phyloP scores from a whole-genome alignment of 257 asterid genomes.

The Pogostemon cablin region DNA sequence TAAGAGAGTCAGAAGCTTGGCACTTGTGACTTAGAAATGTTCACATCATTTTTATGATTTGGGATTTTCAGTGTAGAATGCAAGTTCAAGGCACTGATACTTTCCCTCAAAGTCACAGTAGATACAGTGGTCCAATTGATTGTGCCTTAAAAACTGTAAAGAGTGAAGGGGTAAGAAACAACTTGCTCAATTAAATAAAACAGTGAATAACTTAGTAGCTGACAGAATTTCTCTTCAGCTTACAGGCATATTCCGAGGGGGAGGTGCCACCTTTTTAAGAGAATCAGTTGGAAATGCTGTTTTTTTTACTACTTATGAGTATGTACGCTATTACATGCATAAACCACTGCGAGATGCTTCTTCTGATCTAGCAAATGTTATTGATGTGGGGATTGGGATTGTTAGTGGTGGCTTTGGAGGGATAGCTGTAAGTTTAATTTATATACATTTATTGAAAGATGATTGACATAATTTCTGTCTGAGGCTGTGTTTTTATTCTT shows the following conservation, averaged over 20 bases:
- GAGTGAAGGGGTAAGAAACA: slow-evolving; percentile 76
- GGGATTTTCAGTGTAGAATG: slow-evolving; percentile 93
- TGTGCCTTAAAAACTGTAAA: slow-evolving; percentile 79
- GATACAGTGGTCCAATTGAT: slow-evolving; percentile 76
- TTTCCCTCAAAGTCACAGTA: slow-evolving; percentile 48
- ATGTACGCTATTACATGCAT: slow-evolving; percentile 76
- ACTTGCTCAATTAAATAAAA: slow-evolving; percentile 26
- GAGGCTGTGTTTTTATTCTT: slow-evolving; percentile 18
- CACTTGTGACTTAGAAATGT: slow-evolving; percentile 23
- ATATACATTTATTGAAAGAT: slow-evolving; percentile 22
- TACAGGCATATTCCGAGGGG: slow-evolving; percentile 86
- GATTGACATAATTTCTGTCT: slow-evolving; percentile 16
- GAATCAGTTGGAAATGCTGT: slow-evolving; percentile 84
- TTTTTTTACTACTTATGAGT: slow-evolving; percentile 84
- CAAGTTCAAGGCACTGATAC: slow-evolving; percentile 91
- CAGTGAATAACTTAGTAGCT: slow-evolving; percentile 39
- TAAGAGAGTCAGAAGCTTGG: slow-evolving; percentile 41
- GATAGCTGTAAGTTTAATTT: slow-evolving; percentile 59
- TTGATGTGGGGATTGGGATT: slow-evolving; percentile 80
- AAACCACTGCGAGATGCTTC: slow-evolving; percentile 57
- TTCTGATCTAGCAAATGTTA: slow-evolving; percentile 50
- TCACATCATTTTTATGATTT: slow-evolving; percentile 44
- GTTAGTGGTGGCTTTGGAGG: slow-evolving; percentile 92
- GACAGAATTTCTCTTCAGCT: slow-evolving; percentile 56
- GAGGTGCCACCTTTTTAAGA: slow-evolving; percentile 70